Conservation (phyloP, 495 filamentous ascomycete genomes). For the Tuber borchii region DNA sequence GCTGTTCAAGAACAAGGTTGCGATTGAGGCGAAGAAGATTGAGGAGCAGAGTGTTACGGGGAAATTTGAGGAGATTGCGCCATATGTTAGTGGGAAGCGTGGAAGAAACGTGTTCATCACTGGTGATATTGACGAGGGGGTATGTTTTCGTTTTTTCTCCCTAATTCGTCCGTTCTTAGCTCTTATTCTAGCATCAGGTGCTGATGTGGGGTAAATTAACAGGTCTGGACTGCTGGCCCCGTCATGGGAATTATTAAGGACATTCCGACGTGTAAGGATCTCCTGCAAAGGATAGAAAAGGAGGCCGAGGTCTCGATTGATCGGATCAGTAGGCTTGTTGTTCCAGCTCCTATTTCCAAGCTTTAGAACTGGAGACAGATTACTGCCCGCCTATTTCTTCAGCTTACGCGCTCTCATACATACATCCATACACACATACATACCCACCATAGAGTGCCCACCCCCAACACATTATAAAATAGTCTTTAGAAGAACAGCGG, state of each 20-base stretch:
- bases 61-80: constrained; percentile 85
- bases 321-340: constrained; percentile 29
- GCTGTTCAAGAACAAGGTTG: constrained; percentile 82
- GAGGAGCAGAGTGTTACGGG: constrained; percentile 79
- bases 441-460: background rate
- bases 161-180: background rate
- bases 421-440: background rate
- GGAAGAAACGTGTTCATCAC: constrained; percentile 87
- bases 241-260: constrained; percentile 63
- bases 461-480: background rate
- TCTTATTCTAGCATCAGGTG: constrained; percentile 1
- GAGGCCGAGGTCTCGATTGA: constrained; percentile 54
- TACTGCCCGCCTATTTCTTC: background rate
- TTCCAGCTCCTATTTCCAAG: constrained; percentile 21
- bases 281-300: constrained; percentile 55
- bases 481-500: background rate
- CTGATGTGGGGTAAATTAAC: constrained; percentile 13
- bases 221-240: constrained; percentile 60
- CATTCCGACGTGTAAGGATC: constrained; percentile 55
- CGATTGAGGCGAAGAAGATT: constrained; percentile 69
- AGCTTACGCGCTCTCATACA: background rate
- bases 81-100: constrained; percentile 84
- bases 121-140: constrained; percentile 84
- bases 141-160: constrained; percentile 47
- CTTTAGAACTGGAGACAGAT: constrained; percentile 11